phyloP scores from a whole-genome alignment of 1,139 yeast genomes.

The Zygosaccharomyces sapae region DNA sequence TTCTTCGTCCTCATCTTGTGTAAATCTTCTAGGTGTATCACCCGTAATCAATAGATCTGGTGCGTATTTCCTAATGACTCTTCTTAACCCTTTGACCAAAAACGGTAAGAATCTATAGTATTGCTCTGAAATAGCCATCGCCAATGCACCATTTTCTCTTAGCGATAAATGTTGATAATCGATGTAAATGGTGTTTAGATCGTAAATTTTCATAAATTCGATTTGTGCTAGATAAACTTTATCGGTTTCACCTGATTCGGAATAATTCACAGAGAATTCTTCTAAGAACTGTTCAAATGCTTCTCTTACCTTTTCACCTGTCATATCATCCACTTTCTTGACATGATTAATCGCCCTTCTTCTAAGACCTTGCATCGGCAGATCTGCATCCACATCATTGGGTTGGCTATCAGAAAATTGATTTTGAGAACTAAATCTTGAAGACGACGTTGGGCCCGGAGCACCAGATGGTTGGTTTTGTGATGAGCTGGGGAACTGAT shows the following conservation, averaged over 20 bases:
- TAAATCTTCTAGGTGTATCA: constrained; percentile 31
- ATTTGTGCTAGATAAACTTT: constrained; percentile 73
- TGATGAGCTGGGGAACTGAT: constrained; percentile 36
- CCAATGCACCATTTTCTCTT: constrained; percentile 81
- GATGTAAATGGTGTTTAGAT: constrained; percentile 73
- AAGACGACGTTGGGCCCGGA: constrained; percentile 14
- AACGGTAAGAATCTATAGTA: constrained; percentile 90
- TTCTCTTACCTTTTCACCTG: constrained; percentile 91
- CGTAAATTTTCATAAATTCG: constrained; percentile 73
- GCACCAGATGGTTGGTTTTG: constrained; percentile 29
- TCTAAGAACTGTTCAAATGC: constrained; percentile 83
- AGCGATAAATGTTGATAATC: constrained; percentile 76
- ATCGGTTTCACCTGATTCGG: constrained; percentile 40
- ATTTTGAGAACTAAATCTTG: constrained; percentile 27
- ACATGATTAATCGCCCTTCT: constrained; percentile 53
- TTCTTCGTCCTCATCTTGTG: constrained; percentile 29
- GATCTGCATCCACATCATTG: constrained; percentile 21
- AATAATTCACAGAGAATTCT: constrained; percentile 42
- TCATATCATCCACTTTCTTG: constrained; percentile 82
- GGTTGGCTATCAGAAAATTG: constrained; percentile 20
- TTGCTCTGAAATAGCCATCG: constrained; percentile 84
- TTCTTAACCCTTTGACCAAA: constrained; percentile 67
- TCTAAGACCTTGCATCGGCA: constrained; percentile 31
- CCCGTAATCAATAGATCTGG: constrained; percentile 50
- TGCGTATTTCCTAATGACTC: constrained; percentile 67